These are phyloP conservation scores for Candida sphagnicola DNA, from an alignment of 805 yeast species.

Conservation along the genomic window DNA sequence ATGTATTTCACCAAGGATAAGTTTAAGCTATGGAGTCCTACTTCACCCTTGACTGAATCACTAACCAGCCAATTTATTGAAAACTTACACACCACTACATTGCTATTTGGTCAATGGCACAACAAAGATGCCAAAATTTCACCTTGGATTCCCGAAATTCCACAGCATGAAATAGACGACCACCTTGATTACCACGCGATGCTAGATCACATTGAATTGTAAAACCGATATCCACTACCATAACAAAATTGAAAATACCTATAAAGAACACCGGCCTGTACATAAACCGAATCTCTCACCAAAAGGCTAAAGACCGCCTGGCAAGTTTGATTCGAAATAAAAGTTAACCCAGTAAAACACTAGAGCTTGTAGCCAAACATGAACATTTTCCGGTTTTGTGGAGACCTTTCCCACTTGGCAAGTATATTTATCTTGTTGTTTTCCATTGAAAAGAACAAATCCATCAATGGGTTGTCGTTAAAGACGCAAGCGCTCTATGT, in stretches of 20 bases:
- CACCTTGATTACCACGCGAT: conserved; percentile 7
- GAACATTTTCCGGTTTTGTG: conserved; percentile 45
- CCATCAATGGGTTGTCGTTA: conserved; percentile 80
- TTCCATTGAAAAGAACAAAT: conserved; percentile 58
- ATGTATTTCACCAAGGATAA: conserved; percentile 10
- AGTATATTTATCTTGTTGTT: conserved; percentile 73
- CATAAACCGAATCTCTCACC: neutral
- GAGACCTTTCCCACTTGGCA: conserved; percentile 80
- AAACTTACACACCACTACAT: conserved; percentile 12
- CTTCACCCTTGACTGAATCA: conserved; percentile 14
- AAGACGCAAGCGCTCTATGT: conserved; percentile 82
- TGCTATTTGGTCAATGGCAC: conserved; percentile 15
- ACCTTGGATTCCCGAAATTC: neutral
- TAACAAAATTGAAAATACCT: conserved; percentile 38
- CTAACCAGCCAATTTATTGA: conserved; percentile 9
- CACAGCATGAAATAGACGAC: neutral
- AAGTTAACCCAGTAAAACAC: too few species aligned
- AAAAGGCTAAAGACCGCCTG: too few species aligned
- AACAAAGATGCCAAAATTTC: conserved; percentile 9
- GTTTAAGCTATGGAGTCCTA: conserved; percentile 21
- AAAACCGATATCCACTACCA: too few species aligned
- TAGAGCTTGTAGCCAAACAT: too few species aligned
- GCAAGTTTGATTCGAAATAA: too few species aligned
- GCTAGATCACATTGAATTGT: conserved; percentile 9
- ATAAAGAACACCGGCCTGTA: neutral